These are phyloP conservation scores for Pseudotsuga menziesii DNA, from an alignment of 75 land plant genomes.

Conservation along the genomic window DNA sequence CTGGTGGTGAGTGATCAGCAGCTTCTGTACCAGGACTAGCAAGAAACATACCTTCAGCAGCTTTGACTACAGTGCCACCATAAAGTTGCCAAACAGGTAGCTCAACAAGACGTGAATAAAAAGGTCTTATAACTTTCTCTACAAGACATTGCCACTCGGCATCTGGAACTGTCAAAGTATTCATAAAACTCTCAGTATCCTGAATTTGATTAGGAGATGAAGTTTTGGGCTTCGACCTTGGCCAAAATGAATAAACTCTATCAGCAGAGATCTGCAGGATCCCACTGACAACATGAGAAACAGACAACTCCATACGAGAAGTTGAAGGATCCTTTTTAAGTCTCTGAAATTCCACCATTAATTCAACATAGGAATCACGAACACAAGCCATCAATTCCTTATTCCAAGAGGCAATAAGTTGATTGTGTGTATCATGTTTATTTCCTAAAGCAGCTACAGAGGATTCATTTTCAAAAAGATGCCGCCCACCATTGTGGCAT, in stretches of 20 bases:
- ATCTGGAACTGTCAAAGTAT: constrained; percentile 11
- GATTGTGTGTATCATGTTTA: constrained; percentile 31
- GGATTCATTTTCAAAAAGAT: constrained; percentile 45
- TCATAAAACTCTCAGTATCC: constrained; percentile 10
- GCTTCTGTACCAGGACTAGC: constrained; percentile 52
- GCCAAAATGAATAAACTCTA: constrained; percentile 81
- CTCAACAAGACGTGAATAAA: constrained; percentile 73
- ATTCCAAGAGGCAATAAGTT: constrained; percentile 73
- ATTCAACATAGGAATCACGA: constrained; percentile 75
- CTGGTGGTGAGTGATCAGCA: constrained; percentile 50
- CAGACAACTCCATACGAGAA: constrained; percentile 35
- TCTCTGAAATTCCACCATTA: constrained; percentile 69
- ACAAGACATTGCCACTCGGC: constrained; percentile 64
- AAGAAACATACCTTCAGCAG: constrained; percentile 92
- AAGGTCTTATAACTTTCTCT: constrained; percentile 77
- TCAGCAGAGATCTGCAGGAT: constrained; percentile 55
- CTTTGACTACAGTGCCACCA: constrained; percentile 81
- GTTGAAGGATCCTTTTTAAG: constrained; percentile 46
- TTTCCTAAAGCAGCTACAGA: constrained; percentile 1
- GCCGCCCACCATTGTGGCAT: constrained; percentile 62
- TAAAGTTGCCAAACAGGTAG: constrained; percentile 96
- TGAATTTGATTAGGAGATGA: constrained; percentile 6
- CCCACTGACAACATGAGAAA: constrained; percentile 30
- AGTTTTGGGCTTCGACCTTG: constrained; percentile 34
- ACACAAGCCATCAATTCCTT: constrained; percentile 86